phyloP scores from a whole-genome alignment of 768 basidiomycete genomes.

The Lentinula sp. region DNA sequence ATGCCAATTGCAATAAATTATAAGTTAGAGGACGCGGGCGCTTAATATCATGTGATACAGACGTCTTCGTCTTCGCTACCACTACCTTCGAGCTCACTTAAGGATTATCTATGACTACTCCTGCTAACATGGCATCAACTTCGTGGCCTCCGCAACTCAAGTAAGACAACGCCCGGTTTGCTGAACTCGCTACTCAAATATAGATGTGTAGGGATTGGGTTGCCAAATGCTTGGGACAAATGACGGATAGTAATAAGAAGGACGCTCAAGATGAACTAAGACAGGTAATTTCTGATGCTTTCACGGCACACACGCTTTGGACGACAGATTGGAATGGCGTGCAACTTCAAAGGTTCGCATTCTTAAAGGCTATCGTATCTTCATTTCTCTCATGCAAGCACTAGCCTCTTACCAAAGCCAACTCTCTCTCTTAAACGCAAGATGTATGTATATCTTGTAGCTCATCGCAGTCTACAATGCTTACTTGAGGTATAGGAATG shows the following conservation, averaged over 20 bases:
- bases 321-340: slow-evolving; percentile 92
- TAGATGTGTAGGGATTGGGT: slow-evolving; percentile 76
- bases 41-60: not conserved
- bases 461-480: not conserved
- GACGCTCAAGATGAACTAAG: slow-evolving; percentile 94
- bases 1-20: too few species aligned
- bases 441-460: slow-evolving; percentile 34
- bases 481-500: slow-evolving; percentile 24
- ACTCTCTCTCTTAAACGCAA: slow-evolving; percentile 61
- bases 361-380: not conserved
- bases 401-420: slow-evolving; percentile 58
- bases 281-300: slow-evolving; percentile 94
- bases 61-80: not conserved
- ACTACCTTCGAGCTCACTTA: not conserved
- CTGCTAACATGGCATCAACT: slow-evolving; percentile 56
- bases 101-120: not conserved
- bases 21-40: not conserved
- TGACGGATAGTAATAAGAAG: slow-evolving; percentile 78
- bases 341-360: slow-evolving; percentile 74
- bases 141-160: slow-evolving; percentile 80
- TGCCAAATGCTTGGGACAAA: slow-evolving; percentile 85
- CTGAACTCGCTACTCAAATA: not conserved
- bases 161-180: slow-evolving; percentile 28
- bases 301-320: slow-evolving; percentile 76
- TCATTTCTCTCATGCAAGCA: slow-evolving; percentile 14